Evolutionary conservation across 805 yeast species (phyloP), one percentile per base, ranked within the genome.

Genomic region (Myxozyma melibiosi): DNA sequence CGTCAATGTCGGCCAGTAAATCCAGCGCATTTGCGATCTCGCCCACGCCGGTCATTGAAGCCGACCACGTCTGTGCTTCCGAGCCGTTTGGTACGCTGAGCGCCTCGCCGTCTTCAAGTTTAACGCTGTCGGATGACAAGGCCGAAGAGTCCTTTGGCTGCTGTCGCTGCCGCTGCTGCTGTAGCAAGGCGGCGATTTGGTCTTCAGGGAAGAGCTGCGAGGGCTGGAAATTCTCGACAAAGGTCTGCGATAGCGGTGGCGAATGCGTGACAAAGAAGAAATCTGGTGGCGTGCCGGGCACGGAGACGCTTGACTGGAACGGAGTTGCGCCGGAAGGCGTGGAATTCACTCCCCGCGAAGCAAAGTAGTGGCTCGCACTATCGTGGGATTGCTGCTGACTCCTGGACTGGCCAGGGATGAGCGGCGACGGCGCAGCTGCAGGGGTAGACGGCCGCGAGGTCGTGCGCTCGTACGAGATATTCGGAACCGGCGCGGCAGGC

Each of bases 201-300:
- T 30, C 62, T 64, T 75, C 66, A 4, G 84, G 84, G 63, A 81
- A 81, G 61, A 81, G 74, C 60, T 80, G 84, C 14, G 82, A 75
- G 16, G 84, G 84, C 66, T 81, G 82, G 69, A 81, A 81, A 60
- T 79, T 78, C 51, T 78, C 82, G 53, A 75, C 72, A 65, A 78
- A 78, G 13, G 61, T 48, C 48, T 66, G 66, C 4, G 69, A 54
- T 8, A 57, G 45, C 8, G 67, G 68, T 7, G 70, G 62, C 13
- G 72, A 59, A 39, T 65, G 66, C 14, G 73, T 70, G 24, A 71
- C 71, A 33, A 71, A 58, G 50, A 56, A 67, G 37, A 71, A 62
- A 25, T 71, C 73, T 2, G 72, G 69, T 18, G 71, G 65, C 7
- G 64, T 60, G 4, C 64, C 64, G 7, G 64, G 64, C 3, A 53